A percentile compares a stretch with the other conserved stretches of the same genome.
phyloP scores from a whole-genome alignment of 2,329 filamentous ascomycete species.

The Tothia fuscella region DNA sequence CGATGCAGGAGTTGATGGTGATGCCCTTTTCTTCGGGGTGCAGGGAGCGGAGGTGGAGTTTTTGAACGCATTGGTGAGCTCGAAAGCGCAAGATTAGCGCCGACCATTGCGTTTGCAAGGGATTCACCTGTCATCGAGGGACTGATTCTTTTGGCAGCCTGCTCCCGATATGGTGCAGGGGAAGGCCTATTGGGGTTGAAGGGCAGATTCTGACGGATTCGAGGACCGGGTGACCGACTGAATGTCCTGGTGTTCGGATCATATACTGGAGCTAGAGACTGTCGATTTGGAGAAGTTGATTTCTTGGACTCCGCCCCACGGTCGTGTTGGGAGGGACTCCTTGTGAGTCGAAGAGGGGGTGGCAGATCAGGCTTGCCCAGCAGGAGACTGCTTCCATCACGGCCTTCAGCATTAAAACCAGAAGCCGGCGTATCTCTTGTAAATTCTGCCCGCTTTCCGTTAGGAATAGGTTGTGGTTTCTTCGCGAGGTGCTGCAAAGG shows the following conservation, averaged over 20 bases:
- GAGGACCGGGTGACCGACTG: too few relatives aligned
- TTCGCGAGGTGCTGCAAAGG: background rate
- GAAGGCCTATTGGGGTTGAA: slow-evolving; percentile 6
- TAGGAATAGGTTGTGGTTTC: too few relatives aligned
- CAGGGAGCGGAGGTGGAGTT: slow-evolving; percentile 5
- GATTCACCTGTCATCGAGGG: slow-evolving; percentile 48
- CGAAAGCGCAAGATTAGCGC: slow-evolving; percentile 58
- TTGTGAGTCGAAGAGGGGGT: slow-evolving; percentile 21
- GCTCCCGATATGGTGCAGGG: slow-evolving; percentile 24
- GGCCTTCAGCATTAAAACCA: too few relatives aligned
- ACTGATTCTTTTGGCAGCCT: slow-evolving; percentile 25
- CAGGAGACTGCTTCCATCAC: too few relatives aligned
- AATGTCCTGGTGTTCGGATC: too few relatives aligned
- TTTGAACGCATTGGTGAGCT: slow-evolving; percentile 2
- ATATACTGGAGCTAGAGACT: too few relatives aligned
- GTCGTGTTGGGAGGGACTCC: slow-evolving; percentile 9
- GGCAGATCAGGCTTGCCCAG: slow-evolving; percentile 24
- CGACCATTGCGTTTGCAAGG: slow-evolving; percentile 63
- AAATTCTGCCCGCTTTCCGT: too few relatives aligned
- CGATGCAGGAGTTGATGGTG: slow-evolving; percentile 1
- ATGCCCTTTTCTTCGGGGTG: background rate
- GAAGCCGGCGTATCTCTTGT: too few relatives aligned
- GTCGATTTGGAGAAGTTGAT: too few relatives aligned
- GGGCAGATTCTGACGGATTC: background rate
- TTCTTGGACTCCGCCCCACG: too few relatives aligned